phyloP scores from a whole-genome alignment of 2,329 filamentous ascomycete genomes.

The Microdochium paspali region DNA sequence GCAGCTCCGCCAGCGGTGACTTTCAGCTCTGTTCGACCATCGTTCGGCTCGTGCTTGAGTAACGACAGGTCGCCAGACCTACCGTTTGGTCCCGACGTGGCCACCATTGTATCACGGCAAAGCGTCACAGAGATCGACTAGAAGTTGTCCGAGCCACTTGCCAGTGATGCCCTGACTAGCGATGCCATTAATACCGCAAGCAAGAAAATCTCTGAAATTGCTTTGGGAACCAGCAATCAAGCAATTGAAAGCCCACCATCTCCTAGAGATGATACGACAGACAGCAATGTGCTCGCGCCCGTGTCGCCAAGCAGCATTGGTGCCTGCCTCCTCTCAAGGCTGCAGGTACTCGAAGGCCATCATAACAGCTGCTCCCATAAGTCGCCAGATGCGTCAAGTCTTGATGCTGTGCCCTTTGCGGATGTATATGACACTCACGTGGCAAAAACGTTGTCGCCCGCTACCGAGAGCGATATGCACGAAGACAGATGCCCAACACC shows the following conservation, averaged over 20 bases:
- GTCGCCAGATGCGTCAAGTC: too few species aligned
- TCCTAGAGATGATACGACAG: neutral
- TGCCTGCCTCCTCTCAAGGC: neutral
- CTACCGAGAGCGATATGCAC: neutral
- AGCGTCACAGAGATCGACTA: constrained; percentile 21
- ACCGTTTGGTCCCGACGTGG: constrained; percentile 4
- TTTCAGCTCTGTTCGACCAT: constrained; percentile 15
- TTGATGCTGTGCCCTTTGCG: too few species aligned
- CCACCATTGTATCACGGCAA: constrained; percentile 19
- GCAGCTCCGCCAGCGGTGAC: constrained; percentile 15
- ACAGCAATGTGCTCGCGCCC: neutral
- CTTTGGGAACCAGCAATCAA: neutral
- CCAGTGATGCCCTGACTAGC: neutral
- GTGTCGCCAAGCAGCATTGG: neutral
- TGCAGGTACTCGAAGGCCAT: neutral
- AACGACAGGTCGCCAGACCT: neutral
- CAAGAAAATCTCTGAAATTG: neutral
- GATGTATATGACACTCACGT: too few species aligned
- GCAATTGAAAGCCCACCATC: neutral
- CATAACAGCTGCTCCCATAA: neutral
- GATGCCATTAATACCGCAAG: neutral
- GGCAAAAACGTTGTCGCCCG: neutral
- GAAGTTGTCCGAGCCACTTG: constrained; percentile 9
- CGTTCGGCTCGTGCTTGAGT: constrained; percentile 9
- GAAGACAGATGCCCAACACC: neutral